phyloP scores from a whole-genome alignment of 148 eudicot species.

The Rhododendron williamsianum region DNA sequence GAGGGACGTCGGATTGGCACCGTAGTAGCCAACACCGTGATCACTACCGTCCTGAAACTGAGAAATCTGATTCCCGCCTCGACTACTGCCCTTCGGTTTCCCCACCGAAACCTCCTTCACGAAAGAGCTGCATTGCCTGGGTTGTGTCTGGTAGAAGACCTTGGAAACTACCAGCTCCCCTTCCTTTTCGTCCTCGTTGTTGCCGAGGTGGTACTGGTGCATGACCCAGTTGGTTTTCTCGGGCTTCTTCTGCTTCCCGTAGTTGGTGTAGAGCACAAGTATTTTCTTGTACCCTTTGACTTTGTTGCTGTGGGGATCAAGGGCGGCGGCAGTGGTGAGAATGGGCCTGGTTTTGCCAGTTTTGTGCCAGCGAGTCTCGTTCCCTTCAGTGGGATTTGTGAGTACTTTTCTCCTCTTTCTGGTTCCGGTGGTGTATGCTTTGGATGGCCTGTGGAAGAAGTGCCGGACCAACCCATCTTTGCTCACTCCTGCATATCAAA shows the following conservation, averaged over 20 bases:
- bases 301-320: not conserved
- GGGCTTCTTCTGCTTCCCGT: slow-evolving; percentile 77
- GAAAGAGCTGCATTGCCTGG: slow-evolving; percentile 55
- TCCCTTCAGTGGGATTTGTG: slow-evolving; percentile 45
- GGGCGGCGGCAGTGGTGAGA: not conserved
- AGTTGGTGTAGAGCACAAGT: slow-evolving; percentile 85
- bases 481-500: slow-evolving; percentile 53
- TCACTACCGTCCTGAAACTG: not conserved
- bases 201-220: slow-evolving; percentile 94
- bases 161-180: slow-evolving; percentile 84
- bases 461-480: slow-evolving; percentile 83
- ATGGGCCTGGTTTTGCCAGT: slow-evolving; percentile 88
- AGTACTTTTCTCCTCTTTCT: slow-evolving; percentile 80
- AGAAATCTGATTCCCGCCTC: not conserved
- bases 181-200: slow-evolving; percentile 75
- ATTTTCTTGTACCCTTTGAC: slow-evolving; percentile 83
- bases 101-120: not conserved
- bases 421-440: slow-evolving; percentile 98
- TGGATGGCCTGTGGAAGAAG: slow-evolving; percentile 87
- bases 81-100: not conserved
- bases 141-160: slow-evolving; percentile 93
- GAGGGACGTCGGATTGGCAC: not conserved
- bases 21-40: not conserved
- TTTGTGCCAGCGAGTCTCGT: slow-evolving; percentile 96
- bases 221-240: slow-evolving; percentile 97